Conservation (phyloP, 805 yeast species). For the Wickerhamiella cacticola region DNA sequence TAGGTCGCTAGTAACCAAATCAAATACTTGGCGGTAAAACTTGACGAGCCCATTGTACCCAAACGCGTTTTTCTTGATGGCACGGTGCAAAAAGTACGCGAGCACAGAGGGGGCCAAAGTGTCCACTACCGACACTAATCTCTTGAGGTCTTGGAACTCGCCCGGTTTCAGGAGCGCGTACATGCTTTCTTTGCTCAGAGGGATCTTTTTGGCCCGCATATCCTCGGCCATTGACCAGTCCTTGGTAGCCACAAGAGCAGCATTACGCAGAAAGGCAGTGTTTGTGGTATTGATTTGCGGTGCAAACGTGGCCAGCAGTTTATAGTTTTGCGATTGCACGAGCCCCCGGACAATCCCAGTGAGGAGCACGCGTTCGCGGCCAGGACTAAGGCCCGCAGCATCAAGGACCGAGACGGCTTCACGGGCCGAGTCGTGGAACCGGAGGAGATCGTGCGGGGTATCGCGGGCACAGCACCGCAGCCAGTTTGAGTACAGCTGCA, state of each 20-base stretch:
- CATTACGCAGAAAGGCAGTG: slow-evolving; percentile 5
- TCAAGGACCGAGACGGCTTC: not conserved
- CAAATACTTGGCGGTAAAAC: not conserved
- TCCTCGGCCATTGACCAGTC: slow-evolving; percentile 4
- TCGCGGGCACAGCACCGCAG: slow-evolving; percentile 12
- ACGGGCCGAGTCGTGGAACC: not conserved
- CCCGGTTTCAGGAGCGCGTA: not conserved
- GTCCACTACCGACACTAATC: not conserved
- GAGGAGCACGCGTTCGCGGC: not conserved
- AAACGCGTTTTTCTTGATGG: not conserved
- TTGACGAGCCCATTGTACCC: not conserved
- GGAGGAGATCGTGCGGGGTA: slow-evolving; percentile 2
- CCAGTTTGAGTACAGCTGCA: not conserved
- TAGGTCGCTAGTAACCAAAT: not conserved
- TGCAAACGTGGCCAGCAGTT: not conserved
- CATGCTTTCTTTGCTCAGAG: not conserved
- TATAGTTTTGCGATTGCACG: not conserved
- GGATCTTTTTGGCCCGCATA: slow-evolving; percentile 2
- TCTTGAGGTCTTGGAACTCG: not conserved
- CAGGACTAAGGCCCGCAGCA: not conserved
- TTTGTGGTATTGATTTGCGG: not conserved
- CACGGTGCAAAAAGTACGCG: not conserved
- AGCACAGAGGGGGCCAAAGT: not conserved
- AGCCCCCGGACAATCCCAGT: slow-evolving; percentile 7
- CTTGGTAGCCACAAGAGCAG: not conserved